Evolutionary conservation across 495 filamentous ascomycete genomes (phyloP).

Genomic region (Tetracladium setigerum): DNA sequence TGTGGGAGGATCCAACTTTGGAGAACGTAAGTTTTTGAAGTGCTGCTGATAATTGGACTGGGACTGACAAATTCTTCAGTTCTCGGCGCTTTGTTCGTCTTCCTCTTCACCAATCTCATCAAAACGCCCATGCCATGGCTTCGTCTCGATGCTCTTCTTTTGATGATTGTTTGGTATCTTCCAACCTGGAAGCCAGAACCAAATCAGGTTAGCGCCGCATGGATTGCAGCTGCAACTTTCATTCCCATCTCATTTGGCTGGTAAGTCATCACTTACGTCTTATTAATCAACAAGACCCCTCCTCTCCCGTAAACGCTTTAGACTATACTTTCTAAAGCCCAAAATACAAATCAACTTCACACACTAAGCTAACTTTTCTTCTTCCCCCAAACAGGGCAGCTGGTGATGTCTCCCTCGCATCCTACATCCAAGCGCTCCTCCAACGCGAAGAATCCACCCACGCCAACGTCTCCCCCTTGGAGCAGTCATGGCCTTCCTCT

Average conservation of each 20-base stretch:
- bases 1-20: constrained; percentile 36
- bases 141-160: constrained; percentile 30
- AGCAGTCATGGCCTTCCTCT: constrained; percentile 40
- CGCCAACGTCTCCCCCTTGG: constrained; percentile 33
- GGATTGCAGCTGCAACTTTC: constrained; percentile 34
- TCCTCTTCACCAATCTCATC: constrained; percentile 32
- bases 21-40: constrained; percentile 19
- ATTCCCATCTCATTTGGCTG: constrained; percentile 38
- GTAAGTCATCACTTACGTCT: constrained; percentile 1
- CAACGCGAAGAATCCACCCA: constrained; percentile 27
- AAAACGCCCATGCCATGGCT: constrained; percentile 39
- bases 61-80: constrained; percentile 1
- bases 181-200: constrained; percentile 25
- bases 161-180: constrained; percentile 34
- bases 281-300: no score
- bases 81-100: constrained; percentile 33
- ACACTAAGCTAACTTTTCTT: no score
- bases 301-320: no score
- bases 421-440: constrained; percentile 37
- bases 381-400: constrained; percentile 18
- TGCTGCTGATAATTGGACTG: no score
- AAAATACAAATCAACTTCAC: no score
- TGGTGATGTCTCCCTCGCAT: constrained; percentile 36
- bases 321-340: no score
- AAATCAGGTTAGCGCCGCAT: constrained; percentile 27